A percentile compares a stretch with the other conserved stretches of the same genome.
phyloP scores from a whole-genome alignment of 2,329 filamentous ascomycete genomes.

The Beauveria rudraprayagi region DNA sequence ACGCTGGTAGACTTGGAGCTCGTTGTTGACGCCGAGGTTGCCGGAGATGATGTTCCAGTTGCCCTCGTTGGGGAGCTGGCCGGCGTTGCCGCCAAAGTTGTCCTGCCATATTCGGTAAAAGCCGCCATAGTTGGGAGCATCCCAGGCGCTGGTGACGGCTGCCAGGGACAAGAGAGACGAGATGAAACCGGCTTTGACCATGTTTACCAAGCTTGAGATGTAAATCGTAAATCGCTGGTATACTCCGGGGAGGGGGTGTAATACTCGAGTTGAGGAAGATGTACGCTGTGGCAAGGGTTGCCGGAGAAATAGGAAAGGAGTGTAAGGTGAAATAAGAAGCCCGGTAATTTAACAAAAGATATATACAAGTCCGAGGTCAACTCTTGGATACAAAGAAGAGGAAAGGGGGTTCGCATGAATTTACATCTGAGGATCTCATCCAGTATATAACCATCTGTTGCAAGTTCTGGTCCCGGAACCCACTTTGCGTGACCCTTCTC shows the following conservation, averaged over 20 bases:
- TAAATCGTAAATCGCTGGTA: background rate
- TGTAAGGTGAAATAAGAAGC: background rate
- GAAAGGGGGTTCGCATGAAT: background rate
- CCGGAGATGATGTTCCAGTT: slow-evolving; percentile 35
- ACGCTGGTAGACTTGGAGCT: slow-evolving; percentile 41
- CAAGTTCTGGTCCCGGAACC: background rate
- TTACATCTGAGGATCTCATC: background rate
- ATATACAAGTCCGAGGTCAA: background rate
- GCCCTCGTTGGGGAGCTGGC: slow-evolving; percentile 24
- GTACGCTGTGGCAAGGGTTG: background rate
- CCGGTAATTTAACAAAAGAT: background rate
- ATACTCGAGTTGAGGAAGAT: background rate
- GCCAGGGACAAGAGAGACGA: slow-evolving; percentile 23
- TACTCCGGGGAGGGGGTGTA: too few species aligned
- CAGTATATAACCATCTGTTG: slow-evolving; percentile 2
- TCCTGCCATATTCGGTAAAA: slow-evolving; percentile 36
- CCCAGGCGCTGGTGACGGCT: slow-evolving; percentile 27
- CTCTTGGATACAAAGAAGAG: background rate
- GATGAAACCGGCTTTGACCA: slow-evolving; percentile 18
- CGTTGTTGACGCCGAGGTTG: slow-evolving; percentile 41
- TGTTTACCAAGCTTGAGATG: slow-evolving; percentile 9
- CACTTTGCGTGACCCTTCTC: slow-evolving; percentile 6
- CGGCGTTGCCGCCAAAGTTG: slow-evolving; percentile 30
- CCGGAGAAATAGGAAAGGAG: background rate
- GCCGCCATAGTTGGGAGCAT: slow-evolving; percentile 31